Evolutionary conservation across 305 asterid genomes (phyloP), one percentile per base, ranked within the genome.

Genomic region (Fraxinus ornus): DNA sequence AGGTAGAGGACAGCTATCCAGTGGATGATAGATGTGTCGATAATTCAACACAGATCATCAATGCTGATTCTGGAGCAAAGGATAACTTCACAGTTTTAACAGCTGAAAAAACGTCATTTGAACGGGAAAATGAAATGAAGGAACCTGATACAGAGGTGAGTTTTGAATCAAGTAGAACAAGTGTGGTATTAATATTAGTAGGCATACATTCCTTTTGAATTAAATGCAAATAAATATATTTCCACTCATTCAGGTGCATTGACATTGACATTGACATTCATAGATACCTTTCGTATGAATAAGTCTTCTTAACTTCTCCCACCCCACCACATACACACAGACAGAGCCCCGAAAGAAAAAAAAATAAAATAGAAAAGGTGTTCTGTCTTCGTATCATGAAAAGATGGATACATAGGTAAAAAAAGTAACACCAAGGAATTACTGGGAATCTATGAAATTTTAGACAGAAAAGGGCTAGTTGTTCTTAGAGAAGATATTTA

Each of bases 101-200:
- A 37, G 66, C 77, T 41, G 77, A 49, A 78, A 66, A 66, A 72
- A 79, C 21, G 73, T 19, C 44, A 78, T 64, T 52, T 64, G 83
- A 76, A 75, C 81, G 47, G 26, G 80, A 75, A 47, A 47, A 79
- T 39, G 74, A 30, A 41, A 39, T 6, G 3, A 72, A 21, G 52
- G 85, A 81, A 78, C 79, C 55, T 35, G 78, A 64, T 32, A 79
- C 73, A 39, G 78, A 41, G 78, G 86, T 86, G 39, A 86, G 80
- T 64, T 62, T 39, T 39, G 30, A 44, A 44, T 15, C 26, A 60
- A 39, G 1, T 70, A 37, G 37, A 66, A 66, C 8, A 66, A 21
- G 9, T n/a, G 37, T 24, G 24, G 6, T 3, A 60, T 12, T 64
- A 28, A 21, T 60, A 79, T 19, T 39, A 66, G 7, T 47, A 8